Evolutionary conservation across 2,329 filamentous ascomycete species (phyloP), one percentile per base, ranked within the genome.

Genomic region (Fusarium nygamai): DNA sequence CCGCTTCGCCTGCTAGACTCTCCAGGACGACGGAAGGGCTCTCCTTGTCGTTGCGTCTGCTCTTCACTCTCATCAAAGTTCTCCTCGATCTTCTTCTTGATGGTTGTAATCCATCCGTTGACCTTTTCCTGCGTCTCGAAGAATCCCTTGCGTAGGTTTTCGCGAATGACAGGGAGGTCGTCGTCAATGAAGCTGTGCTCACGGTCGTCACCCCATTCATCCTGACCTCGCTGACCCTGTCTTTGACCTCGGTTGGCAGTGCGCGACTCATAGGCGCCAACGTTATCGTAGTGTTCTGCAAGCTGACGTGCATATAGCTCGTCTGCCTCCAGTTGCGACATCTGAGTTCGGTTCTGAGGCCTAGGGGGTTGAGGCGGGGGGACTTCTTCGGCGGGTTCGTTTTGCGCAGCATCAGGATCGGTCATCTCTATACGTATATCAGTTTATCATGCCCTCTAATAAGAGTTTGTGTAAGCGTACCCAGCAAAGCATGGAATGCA

Each of bases 151-250:
- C 92, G 93, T 76, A 99, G 89, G 79, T 97, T 98, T 81, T 98
- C 94, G 75, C 92, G 92, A 80, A 99, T 98, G 57, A 96, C 91
- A 3, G 96, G 96, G 20, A 99, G 89, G 76, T 99, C 96, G 78
- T 99, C 96, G 78, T 99, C 96, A 77, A 98, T 90, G 83, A 99
- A 99, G 85, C 91, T 98, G 79, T 93, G 93, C 78, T 98, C 94
- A 54, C 89, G 90, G 57, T 94, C 92, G 20, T 91, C 91, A 43
- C 91, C 76, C 62, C 59, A 73, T 36, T 58, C 63, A 22, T 78
- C 67, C 68, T 72, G 69, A 17, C 57, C 43, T 27, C 62, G 69
- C n/a, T 84, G 87, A 76, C 80, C 82, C 80, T 79, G 85, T 78
- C 83, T 85, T 84, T 70, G 81, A 61, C 81, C 79, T 47, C 84